phyloP scores from a whole-genome alignment of 176 grass and related monocot genomes.

The Tuctoria greenei region DNA sequence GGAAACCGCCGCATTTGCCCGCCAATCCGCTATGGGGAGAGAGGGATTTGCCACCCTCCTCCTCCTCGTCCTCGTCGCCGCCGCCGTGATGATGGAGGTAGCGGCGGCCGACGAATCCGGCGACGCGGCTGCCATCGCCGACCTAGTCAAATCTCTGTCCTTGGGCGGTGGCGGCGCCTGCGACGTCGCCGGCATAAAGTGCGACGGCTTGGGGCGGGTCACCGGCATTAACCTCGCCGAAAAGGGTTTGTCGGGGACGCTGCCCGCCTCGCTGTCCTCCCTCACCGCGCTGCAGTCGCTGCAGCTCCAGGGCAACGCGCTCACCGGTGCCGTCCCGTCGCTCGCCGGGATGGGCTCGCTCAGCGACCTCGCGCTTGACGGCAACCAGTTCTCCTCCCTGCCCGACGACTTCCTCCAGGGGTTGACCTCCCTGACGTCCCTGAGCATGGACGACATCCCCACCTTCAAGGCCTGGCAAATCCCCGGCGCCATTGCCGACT shows the following conservation, averaged over 20 bases:
- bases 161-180: slow-evolving; percentile 45
- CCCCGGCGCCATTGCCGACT: slow-evolving; percentile 30
- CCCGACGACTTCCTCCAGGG: slow-evolving; percentile 57
- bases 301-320: slow-evolving; percentile 61
- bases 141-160: slow-evolving; percentile 52
- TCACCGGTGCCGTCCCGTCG: slow-evolving; percentile 54
- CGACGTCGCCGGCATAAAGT: slow-evolving; percentile 53
- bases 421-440: slow-evolving; percentile 36
- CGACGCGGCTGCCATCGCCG: slow-evolving; percentile 57
- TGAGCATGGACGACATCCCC: slow-evolving; percentile 57
- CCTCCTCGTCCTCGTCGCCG: neutral
- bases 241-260: slow-evolving; percentile 43
- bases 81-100: neutral
- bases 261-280: slow-evolving; percentile 49
- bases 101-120: slow-evolving; percentile 32
- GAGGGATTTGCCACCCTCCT: slow-evolving; percentile 27
- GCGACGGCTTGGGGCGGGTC: slow-evolving; percentile 55
- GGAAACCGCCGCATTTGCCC: slow-evolving; percentile 20
- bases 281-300: slow-evolving; percentile 55
- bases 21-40: slow-evolving; percentile 52
- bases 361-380: slow-evolving; percentile 47
- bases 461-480: slow-evolving; percentile 54
- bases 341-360: slow-evolving; percentile 49
- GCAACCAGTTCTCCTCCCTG: slow-evolving; percentile 58
- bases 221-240: slow-evolving; percentile 55